These are phyloP conservation scores for Kentomonas sorsogonicus DNA, from an alignment of 208 protist genomes.

Conservation along the genomic window DNA sequence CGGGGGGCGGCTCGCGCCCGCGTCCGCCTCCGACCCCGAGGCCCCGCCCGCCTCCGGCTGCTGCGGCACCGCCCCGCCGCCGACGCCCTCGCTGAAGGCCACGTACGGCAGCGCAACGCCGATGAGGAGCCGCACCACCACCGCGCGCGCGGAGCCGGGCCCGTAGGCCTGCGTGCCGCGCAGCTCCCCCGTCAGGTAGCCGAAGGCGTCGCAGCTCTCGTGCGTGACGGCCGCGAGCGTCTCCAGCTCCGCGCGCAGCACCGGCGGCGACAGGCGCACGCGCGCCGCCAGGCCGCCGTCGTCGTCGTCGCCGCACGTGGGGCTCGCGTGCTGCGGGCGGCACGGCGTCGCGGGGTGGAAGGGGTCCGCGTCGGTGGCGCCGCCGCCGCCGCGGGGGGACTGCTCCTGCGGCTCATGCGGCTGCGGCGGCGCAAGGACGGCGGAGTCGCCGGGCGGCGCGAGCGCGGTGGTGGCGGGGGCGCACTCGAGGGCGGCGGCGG, in stretches of 20 bases:
- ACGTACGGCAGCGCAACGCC: conserved; percentile 30
- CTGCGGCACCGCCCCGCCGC: background rate
- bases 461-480: too few species aligned
- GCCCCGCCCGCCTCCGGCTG: background rate
- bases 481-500: too few species aligned
- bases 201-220: conserved; percentile 41
- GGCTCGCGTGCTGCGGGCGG: too few species aligned
- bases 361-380: too few species aligned
- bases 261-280: conserved; percentile 13
- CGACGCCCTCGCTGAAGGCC: background rate
- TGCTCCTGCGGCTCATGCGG: too few species aligned
- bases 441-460: too few species aligned
- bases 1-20: too few species aligned
- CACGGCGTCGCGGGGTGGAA: too few species aligned
- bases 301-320: conserved; percentile 6
- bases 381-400: too few species aligned
- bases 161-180: conserved; percentile 69
- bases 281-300: too few species aligned
- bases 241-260: conserved; percentile 29
- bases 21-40: background rate
- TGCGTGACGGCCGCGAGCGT: conserved; percentile 36
- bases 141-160: conserved; percentile 35
- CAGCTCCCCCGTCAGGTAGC: conserved; percentile 61
- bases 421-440: too few species aligned
- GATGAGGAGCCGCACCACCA: conserved; percentile 65